phyloP scores from a whole-genome alignment of 192 early-diverging fungal species.

The Coemansia furcata region DNA sequence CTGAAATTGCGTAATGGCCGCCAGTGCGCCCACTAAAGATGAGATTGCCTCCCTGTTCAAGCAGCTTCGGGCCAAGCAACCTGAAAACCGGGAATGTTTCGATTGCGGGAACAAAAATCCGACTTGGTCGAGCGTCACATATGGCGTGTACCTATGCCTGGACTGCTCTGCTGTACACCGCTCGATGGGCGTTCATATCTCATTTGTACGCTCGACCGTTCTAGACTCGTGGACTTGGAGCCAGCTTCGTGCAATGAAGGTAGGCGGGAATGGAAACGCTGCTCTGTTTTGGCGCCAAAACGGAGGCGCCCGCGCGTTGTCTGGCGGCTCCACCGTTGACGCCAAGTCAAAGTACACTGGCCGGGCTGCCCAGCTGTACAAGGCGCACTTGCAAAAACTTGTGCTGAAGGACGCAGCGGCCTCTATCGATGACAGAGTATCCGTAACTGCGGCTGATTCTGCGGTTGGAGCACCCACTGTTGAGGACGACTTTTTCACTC shows the following conservation, averaged over 20 bases:
- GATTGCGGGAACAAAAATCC: conserved; percentile 95
- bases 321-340: conserved; percentile 58
- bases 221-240: conserved; percentile 92
- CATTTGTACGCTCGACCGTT: conserved; percentile 89
- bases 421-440: conserved; percentile 35
- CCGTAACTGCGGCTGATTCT: background rate
- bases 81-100: conserved; percentile 76
- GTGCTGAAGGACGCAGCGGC: conserved; percentile 63
- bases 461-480: background rate
- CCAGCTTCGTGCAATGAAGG: conserved; percentile 86
- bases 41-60: conserved; percentile 46
- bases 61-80: conserved; percentile 42
- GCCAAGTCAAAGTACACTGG: conserved; percentile 81
- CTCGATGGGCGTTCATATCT: conserved; percentile 96
- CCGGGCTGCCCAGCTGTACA: conserved; percentile 73
- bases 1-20: conserved; percentile 12
- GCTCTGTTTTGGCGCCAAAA: conserved; percentile 82
- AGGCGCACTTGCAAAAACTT: conserved; percentile 68
- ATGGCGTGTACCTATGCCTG: conserved; percentile 92
- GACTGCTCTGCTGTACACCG: conserved; percentile 96
- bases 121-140: conserved; percentile 92
- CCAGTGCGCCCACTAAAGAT: conserved; percentile 34
- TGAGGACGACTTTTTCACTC: conserved; percentile 32
- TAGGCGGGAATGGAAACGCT: conserved; percentile 83
- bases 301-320: conserved; percentile 38